A percentile compares a stretch with the other conserved stretches of the same genome.
Conservation (phyloP, 1,139 yeast species). For the Spencermartinsiella ligniputridi region DNA sequence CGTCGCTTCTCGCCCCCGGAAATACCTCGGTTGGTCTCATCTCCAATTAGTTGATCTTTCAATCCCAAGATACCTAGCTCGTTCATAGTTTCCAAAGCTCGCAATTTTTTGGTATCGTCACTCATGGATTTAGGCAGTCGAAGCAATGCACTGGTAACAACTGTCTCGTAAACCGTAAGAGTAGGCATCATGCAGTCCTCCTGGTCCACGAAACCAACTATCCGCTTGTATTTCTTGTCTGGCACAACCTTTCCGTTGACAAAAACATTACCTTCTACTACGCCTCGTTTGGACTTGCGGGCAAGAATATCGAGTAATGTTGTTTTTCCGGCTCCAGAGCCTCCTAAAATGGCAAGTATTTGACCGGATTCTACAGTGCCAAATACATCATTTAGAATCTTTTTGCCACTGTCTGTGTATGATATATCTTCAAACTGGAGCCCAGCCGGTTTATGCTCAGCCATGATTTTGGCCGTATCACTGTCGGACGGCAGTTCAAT, state of each 20-base stretch:
- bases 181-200: constrained; percentile 90
- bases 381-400: constrained; percentile 56
- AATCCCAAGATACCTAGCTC: constrained; percentile 81
- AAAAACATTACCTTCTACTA: constrained; percentile 56
- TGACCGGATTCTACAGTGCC: constrained; percentile 85
- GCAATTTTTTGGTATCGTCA: constrained; percentile 61
- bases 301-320: constrained; percentile 88
- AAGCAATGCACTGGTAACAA: constrained; percentile 82
- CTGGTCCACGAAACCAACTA: constrained; percentile 96
- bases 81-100: constrained; percentile 79
- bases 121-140: constrained; percentile 81
- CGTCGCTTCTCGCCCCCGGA: constrained; percentile 91
- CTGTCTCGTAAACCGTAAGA: constrained; percentile 91
- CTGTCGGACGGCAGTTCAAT: constrained; percentile 36
- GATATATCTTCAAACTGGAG: constrained; percentile 69
- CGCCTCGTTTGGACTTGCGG: constrained; percentile 76
- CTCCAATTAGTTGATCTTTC: constrained; percentile 82
- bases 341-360: constrained; percentile 95
- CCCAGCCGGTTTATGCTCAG: constrained; percentile 65
- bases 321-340: constrained; percentile 97
- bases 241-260: constrained; percentile 57
- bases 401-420: constrained; percentile 54
- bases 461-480: constrained; percentile 34
- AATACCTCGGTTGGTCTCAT: constrained; percentile 84
- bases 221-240: constrained; percentile 48